Evolutionary conservation across 257 asterid species (phyloP), one percentile per base, ranked within the genome.

Genomic region (Solanum medicagineum): DNA sequence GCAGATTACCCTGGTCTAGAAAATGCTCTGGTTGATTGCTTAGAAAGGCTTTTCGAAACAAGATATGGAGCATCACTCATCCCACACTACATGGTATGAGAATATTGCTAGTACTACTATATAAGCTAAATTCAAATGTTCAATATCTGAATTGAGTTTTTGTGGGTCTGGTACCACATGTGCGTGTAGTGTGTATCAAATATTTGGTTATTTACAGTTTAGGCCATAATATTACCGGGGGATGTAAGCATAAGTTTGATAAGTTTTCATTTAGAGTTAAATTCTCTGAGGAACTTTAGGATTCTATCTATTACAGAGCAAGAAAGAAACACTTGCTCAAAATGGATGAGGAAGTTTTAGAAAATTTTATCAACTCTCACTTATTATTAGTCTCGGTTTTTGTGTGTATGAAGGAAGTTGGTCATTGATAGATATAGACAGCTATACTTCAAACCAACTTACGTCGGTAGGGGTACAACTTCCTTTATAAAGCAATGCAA

Each of bases 41-140:
- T 97, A 89, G 98, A 91, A 75, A 92, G 93, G 95, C 84, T 95
- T 75, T 97, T 97, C 94, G 90, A 89, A 85, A 95, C 97, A 32
- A 93, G 93, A 77, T 90, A 95, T 87, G 99, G 99, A 53, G 94
- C 98, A 56, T 94, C 98, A 29, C 98, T 94, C 85, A 91, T 97
- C 81, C 98, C 99, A 26, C 98, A 94, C 75, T 95, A 81, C 89
- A 94, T 97, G 98, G 98, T 94, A 90, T 83, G 56, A 11, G 69
- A 65, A 44, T 53, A 53, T 26, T 26, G 63, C 49, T 79, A 9
- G 17, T 79, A 51, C 65, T 47, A 47, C 60, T 53, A 51, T 15
- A 79, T 53, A 26, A 51, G 17, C 83, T 79, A 54, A 29, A 17
- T 79, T 79, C 4, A 1, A 26, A 79, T 26, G 65, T 79, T 53